Conservation (phyloP, 176 grass and related monocot species). For the Carex kokanica region DNA sequence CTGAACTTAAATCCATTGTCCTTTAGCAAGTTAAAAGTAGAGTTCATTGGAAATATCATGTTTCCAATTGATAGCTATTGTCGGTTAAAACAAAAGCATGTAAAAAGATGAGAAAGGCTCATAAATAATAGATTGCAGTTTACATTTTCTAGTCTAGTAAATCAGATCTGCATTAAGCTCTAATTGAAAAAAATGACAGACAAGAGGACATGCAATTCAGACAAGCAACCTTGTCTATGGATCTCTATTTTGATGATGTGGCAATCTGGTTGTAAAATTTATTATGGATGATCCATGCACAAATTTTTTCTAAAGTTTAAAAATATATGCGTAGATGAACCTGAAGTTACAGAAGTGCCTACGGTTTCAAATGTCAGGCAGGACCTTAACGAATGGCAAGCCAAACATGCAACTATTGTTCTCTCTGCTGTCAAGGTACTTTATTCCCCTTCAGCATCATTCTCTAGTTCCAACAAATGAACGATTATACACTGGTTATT, state of each 20-base stretch:
- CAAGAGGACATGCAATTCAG: background rate
- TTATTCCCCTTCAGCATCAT: background rate
- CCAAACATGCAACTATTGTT: constrained; percentile 78
- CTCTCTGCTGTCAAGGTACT: constrained; percentile 88
- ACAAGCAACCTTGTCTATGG: background rate
- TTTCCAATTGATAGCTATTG: background rate
- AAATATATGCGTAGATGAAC: constrained; percentile 52
- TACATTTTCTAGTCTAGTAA: background rate
- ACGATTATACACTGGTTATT: background rate
- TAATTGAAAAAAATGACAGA: background rate
- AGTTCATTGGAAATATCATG: background rate
- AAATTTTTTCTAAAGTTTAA: background rate
- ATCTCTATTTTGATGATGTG: background rate
- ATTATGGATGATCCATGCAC: background rate
- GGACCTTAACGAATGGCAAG: constrained; percentile 98
- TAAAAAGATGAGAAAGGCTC: background rate
- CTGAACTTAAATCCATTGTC: background rate
- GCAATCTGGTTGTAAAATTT: background rate
- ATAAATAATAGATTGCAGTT: background rate
- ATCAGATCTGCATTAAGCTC: background rate
- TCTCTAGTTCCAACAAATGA: background rate
- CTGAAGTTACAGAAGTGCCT: constrained; percentile 52
- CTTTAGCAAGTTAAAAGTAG: background rate
- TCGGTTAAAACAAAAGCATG: background rate
- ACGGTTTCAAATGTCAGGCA: constrained; percentile 95